These are phyloP conservation scores for Penicillium sclerotigenum DNA, from an alignment of 2,329 filamentous ascomycete genomes.

Conservation along the genomic window DNA sequence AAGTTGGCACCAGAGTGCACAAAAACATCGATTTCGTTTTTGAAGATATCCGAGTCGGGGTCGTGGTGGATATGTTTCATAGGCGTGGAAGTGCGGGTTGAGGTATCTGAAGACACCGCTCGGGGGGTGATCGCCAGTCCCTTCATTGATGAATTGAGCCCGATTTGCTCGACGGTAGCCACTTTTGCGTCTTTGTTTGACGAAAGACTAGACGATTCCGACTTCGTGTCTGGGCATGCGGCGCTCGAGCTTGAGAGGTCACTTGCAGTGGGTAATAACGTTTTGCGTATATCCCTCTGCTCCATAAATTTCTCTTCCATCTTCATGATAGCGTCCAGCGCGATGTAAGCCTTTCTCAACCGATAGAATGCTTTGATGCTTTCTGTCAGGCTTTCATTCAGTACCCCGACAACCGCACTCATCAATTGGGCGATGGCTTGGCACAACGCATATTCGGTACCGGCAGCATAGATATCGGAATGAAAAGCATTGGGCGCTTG, in stretches of 20 bases:
- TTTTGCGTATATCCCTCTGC: constrained; percentile 24
- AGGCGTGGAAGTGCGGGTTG: constrained; percentile 24
- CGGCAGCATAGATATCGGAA: constrained; percentile 70
- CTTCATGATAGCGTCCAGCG: constrained; percentile 74
- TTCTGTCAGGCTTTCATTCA: constrained; percentile 91
- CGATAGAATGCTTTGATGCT: constrained; percentile 91
- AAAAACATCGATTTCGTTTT: constrained; percentile 77
- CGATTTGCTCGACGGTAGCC: constrained; percentile 14
- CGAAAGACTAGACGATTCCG: constrained; percentile 11
- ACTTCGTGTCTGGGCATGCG: constrained; percentile 6
- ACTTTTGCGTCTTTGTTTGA: constrained; percentile 18
- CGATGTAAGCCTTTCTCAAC: constrained; percentile 80
- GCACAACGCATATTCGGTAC: constrained; percentile 81
- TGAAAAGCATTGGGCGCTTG: constrained; percentile 51
- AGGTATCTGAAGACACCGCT: constrained; percentile 13
- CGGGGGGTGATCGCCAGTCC: constrained; percentile 24
- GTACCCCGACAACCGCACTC: constrained; percentile 78
- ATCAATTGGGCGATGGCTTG: constrained; percentile 85
- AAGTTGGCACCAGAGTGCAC: constrained; percentile 85
- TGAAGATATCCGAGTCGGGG: constrained; percentile 62
- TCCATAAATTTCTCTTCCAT: constrained; percentile 63
- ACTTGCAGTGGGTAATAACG: constrained; percentile 12
- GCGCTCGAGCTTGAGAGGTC: constrained; percentile 14
- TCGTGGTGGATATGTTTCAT: constrained; percentile 45
- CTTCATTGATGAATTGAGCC: constrained; percentile 23